These are phyloP conservation scores for Balansia obtecta DNA, from an alignment of 2,329 filamentous ascomycete species.

Conservation along the genomic window DNA sequence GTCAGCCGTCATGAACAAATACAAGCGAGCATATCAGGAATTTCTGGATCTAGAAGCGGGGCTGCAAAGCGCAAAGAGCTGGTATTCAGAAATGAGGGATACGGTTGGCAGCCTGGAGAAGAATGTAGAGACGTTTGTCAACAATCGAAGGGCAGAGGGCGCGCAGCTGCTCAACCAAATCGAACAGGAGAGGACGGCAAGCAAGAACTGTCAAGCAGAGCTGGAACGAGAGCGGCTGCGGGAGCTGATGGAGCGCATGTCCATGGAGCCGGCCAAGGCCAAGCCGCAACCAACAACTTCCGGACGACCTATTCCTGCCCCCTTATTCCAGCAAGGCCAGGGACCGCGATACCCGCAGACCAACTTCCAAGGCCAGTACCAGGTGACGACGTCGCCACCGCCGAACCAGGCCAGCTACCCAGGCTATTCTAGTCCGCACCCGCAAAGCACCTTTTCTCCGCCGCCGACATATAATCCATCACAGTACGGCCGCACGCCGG, in stretches of 20 bases:
- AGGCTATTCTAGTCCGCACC: slow-evolving; percentile 28
- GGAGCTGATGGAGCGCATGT: slow-evolving; percentile 90
- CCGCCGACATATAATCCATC: slow-evolving; percentile 46
- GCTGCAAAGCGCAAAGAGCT: slow-evolving; percentile 75
- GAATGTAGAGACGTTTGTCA: slow-evolving; percentile 95
- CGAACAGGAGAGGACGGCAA: slow-evolving; percentile 61
- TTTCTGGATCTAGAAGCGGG: slow-evolving; percentile 84
- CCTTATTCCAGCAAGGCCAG: slow-evolving; percentile 36
- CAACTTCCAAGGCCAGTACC: slow-evolving; percentile 45
- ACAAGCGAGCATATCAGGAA: slow-evolving; percentile 83
- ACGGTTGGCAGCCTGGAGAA: slow-evolving; percentile 85
- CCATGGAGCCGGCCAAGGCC: slow-evolving; percentile 52
- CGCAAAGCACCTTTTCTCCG: slow-evolving; percentile 33
- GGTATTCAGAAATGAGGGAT: slow-evolving; percentile 93
- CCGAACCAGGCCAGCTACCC: slow-evolving; percentile 32
- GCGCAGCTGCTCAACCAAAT: slow-evolving; percentile 82
- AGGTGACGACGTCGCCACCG: slow-evolving; percentile 44
- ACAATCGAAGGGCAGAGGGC: slow-evolving; percentile 83
- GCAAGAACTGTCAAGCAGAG: slow-evolving; percentile 51
- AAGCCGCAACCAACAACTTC: slow-evolving; percentile 17
- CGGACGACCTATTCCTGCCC: slow-evolving; percentile 23
- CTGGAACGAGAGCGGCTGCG: slow-evolving; percentile 78
- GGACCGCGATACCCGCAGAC: slow-evolving; percentile 39
- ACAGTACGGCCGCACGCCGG: slow-evolving; percentile 44
- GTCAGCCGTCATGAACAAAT: slow-evolving; percentile 68